phyloP scores from a whole-genome alignment of 1,284 basidiomycete species.

The Marasmius fiardii region DNA sequence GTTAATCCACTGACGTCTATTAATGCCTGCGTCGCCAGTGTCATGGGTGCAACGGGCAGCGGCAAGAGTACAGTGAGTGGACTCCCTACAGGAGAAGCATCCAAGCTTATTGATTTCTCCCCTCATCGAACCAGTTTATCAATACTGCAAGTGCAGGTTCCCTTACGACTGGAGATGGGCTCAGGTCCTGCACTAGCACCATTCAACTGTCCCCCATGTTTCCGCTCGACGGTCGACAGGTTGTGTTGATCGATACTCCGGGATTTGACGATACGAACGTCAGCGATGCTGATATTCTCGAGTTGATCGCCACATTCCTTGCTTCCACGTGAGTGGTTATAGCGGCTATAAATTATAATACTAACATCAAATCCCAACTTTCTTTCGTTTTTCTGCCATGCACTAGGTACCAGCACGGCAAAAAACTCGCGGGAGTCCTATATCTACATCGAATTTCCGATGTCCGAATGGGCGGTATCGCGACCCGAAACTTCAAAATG shows the following conservation, averaged over 20 bases:
- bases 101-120: no score
- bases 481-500: conserved; percentile 43
- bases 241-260: conserved; percentile 30
- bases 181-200: conserved; percentile 29
- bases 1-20: no score
- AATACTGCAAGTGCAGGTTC: conserved; percentile 29
- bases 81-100: no score
- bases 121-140: no score
- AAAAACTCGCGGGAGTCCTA: conserved; percentile 41
- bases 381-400: no score
- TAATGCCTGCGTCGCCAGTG: no score
- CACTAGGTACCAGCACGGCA: conserved; percentile 22
- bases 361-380: background rate
- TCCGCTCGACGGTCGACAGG: conserved; percentile 20
- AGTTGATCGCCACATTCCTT: conserved; percentile 21
- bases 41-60: background rate
- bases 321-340: conserved; percentile 16
- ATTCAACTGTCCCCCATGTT: conserved; percentile 25
- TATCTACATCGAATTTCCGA: conserved; percentile 54
- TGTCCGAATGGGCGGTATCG: conserved; percentile 39
- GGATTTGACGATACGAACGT: conserved; percentile 31
- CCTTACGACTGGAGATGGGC: conserved; percentile 23
- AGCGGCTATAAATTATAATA: no score
- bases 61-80: background rate
- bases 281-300: conserved; percentile 27